Evolutionary conservation across 192 early-diverging fungal species (phyloP), one percentile per base, ranked within the genome.

Genomic region (Coemansia sp.): DNA sequence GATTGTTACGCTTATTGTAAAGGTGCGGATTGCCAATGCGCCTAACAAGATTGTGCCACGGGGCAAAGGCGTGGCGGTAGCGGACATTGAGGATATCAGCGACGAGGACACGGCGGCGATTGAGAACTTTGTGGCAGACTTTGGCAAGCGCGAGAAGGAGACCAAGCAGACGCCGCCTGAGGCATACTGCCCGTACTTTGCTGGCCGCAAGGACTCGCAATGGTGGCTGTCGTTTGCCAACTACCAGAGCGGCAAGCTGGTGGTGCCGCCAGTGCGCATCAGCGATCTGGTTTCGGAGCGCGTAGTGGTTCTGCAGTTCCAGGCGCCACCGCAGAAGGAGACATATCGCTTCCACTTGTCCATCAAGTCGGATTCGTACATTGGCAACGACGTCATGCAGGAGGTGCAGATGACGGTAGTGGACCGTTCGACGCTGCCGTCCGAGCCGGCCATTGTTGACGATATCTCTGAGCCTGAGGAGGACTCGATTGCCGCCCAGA

Each of bases 401-500:
- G 89, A 94, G 41, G 79, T 96, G 50, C 86, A 88, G 45, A 82
- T 97, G 84, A 83, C 75, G 5, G 91, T 94, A 8, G 82, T 87
- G 38, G 85, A 90, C 51, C 83, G 87, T 5, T 79, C 92, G 9
- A 84, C 83, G 25, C 85, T 92, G 32, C 91, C 94, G 25, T 82
- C 89, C 5, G 90, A 93, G 57, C 75, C 78, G 6, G 59, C 65
- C 4, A 59, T 88, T 5, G 93, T 96, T 39, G 95, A 97, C 68
- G 91, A 94, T 57, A 98, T 98, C 58, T 94, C 93, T 15, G 97
- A 98, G 66, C 95, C 95, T 32, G 97, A 96, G 56, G 94, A 95
- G 55, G 93, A 97, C 76, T 90, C 91, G 35, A 89, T 98, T 69
- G 94, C 94, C 22, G 96, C 94, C 7, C 94, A 96, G 82, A 94